Conservation (phyloP, 306 rosid genomes). For the Psophocarpus tetragonolobus region DNA sequence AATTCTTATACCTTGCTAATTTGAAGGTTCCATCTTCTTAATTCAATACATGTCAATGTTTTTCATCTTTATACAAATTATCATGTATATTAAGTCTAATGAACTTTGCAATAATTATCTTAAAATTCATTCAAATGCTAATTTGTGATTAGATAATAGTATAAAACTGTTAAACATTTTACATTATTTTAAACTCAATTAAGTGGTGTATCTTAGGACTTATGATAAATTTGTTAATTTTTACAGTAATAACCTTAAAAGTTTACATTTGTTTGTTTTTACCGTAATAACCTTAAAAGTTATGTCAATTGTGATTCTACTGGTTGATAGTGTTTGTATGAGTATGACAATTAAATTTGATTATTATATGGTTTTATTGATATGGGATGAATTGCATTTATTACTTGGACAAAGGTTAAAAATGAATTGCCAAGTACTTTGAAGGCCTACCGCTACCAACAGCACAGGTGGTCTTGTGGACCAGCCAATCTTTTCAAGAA, state of each 20-base stretch:
- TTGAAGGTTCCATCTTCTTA: constrained; percentile 49
- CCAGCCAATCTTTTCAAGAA: constrained; percentile 93
- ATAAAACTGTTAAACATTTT: no score
- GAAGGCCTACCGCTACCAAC: constrained; percentile 87
- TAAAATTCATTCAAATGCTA: no score
- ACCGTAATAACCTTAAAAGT: no score
- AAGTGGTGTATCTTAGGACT: not conserved
- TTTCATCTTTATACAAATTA: not conserved
- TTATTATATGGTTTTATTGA: not conserved
- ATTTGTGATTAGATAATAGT: no score
- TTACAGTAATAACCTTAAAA: no score
- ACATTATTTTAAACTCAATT: no score
- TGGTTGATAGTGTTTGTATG: no score
- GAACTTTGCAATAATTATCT: no score
- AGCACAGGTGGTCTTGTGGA: constrained; percentile 94
- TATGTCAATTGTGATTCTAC: no score
- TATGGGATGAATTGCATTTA: not conserved
- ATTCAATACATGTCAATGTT: not conserved
- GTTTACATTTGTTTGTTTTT: no score
- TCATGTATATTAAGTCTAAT: not conserved
- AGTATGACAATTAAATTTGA: no score
- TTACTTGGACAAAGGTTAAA: constrained; percentile 56
- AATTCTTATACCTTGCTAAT: constrained; percentile 67
- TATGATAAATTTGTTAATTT: not conserved
- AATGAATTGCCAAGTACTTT: constrained; percentile 93